Evolutionary conservation across 2,329 filamentous ascomycete species (phyloP).

Genomic region (Aspergillus sp.): DNA sequence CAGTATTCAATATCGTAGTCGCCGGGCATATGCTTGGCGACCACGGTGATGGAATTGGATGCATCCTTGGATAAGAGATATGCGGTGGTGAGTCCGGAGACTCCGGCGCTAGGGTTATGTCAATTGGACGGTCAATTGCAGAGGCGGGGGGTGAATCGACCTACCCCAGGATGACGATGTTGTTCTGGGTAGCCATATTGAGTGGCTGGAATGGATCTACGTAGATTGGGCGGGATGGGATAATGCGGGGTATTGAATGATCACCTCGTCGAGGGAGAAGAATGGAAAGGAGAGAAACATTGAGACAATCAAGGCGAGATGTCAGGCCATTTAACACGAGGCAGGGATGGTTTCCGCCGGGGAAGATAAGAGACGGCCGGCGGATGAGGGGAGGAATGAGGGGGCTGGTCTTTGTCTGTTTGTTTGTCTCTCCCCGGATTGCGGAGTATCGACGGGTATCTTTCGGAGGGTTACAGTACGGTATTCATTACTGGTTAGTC

Average conservation of each 20-base stretch:
- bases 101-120: conserved; percentile 55
- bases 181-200: conserved; percentile 31
- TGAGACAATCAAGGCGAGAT: background rate
- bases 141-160: background rate
- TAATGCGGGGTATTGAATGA: background rate
- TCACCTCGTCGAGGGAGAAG: background rate
- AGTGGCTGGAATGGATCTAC: background rate
- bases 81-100: conserved; percentile 66
- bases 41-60: conserved; percentile 63
- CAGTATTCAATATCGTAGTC: conserved; percentile 91
- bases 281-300: background rate
- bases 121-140: conserved; percentile 1
- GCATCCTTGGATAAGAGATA: conserved; percentile 59
- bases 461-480: no score
- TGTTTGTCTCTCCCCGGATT: no score
- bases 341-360: no score
- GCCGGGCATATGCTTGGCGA: conserved; percentile 88
- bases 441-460: no score
- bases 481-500: no score
- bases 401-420: no score
- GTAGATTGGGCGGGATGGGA: background rate
- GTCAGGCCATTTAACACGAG: no score
- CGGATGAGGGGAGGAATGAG: no score
- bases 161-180: conserved; percentile 43
- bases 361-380: no score